These are phyloP conservation scores for Globisporangium spinosum DNA, from an alignment of 352 stramenopile species.

Conservation along the genomic window DNA sequence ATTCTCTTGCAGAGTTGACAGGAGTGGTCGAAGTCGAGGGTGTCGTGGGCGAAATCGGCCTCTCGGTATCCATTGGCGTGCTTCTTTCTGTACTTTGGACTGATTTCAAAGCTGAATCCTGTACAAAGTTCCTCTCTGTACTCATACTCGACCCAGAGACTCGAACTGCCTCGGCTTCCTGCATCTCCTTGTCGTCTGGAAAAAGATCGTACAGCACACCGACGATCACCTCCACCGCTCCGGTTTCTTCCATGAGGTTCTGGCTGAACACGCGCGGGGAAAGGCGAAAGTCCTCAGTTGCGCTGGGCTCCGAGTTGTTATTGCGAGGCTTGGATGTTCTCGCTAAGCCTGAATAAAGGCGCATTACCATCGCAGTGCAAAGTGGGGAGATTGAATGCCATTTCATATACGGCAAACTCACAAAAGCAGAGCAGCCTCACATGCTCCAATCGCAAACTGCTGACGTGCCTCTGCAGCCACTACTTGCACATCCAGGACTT, in stretches of 20 bases:
- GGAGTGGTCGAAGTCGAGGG: conserved; percentile 10
- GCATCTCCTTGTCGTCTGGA: conserved; percentile 38
- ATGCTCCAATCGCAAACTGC: conserved; percentile 57
- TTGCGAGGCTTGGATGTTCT: conserved; percentile 26
- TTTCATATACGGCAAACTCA: not conserved
- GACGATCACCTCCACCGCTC: conserved; percentile 53
- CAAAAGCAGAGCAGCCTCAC: conserved; percentile 27
- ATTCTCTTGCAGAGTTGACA: conserved; percentile 7
- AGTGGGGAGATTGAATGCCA: not conserved
- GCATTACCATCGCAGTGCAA: not conserved
- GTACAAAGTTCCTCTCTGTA: not conserved
- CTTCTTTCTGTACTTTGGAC: not conserved
- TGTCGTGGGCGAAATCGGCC: conserved; percentile 12
- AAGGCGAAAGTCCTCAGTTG: conserved; percentile 49
- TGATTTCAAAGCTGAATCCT: not conserved
- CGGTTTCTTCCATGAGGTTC: conserved; percentile 65
- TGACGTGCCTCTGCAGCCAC: conserved; percentile 49
- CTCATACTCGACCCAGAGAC: not conserved
- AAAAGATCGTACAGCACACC: conserved; percentile 66
- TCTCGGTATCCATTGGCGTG: not conserved
- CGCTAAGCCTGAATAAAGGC: conserved; percentile 28
- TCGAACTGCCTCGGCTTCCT: not conserved
- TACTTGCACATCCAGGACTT: conserved; percentile 58
- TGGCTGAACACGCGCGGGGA: conserved; percentile 60
- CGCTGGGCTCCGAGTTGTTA: conserved; percentile 28